Evolutionary conservation across 495 filamentous ascomycete genomes (phyloP), one percentile per base, ranked within the genome.

Genomic region (Daldinia decipiens): DNA sequence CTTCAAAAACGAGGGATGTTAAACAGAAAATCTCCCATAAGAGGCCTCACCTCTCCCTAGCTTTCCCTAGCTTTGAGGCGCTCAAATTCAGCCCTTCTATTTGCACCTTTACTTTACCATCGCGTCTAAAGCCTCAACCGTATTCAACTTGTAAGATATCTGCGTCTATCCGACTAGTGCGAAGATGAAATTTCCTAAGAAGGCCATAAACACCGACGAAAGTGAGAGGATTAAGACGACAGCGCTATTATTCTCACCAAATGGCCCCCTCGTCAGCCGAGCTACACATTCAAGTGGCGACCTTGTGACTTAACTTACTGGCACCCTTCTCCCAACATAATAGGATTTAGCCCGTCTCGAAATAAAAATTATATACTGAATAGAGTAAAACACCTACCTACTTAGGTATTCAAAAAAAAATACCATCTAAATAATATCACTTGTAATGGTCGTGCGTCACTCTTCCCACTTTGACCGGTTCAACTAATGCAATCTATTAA

Each of bases 41-140:
- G 62, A 65, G 62, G 62, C 62, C 62, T 65, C 62, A 32, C 53
- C 15, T 47, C 40, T 19, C 39, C 51, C 11, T 38, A 43, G 7
- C 27, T 47, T 40, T 19, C 39, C 51, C 11, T 38, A 43, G 7
- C 27, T 21, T 21, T 47, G 29, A 51, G 17, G 17, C n/a, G 17
- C 40, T 58, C 7, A 9, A 39, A 51, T 19, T 58, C 51, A 36
- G 53, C 53, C 53, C 19, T 15, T 58, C 5, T 26, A 29, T 26
- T 51, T 43, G 39, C 53, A 43, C 53, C 12, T 34, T 43, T 34
- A 24, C 24, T 36, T 9, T 24, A 15, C 50, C 12, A 26, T 38
- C 54, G 4, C 13, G 0, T 53, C 50, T 53, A 5, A 21, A 15
- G 11, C 54, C 54, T 34, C 34, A 38, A 59, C 9, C 1, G 9